Base-by-base conservation (phyloP, 192 early-diverging fungal genomes). In the Backusella tuberculispora region DNA sequence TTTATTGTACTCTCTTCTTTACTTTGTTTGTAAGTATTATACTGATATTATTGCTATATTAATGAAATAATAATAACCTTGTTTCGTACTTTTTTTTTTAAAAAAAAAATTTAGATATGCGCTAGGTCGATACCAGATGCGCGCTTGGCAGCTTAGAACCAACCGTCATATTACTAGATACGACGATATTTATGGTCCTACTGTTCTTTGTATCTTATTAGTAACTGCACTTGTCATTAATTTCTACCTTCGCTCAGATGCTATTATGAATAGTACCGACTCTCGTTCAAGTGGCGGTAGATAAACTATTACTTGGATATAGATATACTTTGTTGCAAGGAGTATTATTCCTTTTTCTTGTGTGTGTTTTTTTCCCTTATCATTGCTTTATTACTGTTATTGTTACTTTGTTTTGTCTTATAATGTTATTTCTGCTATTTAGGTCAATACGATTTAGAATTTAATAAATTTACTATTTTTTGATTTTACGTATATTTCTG, bases 1-100 rank as follows among this genome's bases (percentile, higher is more conserved):
- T 93, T 94, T 80, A 89, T 91, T n/a, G 50, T 91, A n/a, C 88
- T 95, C 66, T 83, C 92, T 0, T 80, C 94, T 38, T 10, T 90
- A 40, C 87, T 92, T n/a, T 89, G 93, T 56, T 79, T 92, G 21
- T 95, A 95, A 80, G 80, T 89, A 19, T 77, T 89, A 46, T 45
- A 81, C 81, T 78, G 42, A 69, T 3, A 40, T 10, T 64, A 12
- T 38, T 34, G 13, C n/a, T n/a, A 12, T 68, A 14, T 46, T 26
- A 56, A 45, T 24, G 26, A 44, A 44, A 75, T 29, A 56, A 34
- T 34, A 34, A 26, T 19, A 40, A 13, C 15, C 9, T n/a, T 4
- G 1, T 4, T 38, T 15, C 53, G 1, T 66, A 50, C 15, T 13
- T 69, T 68, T 42, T 60, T 47, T 70, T 13, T 69, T 21, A 34